Evolutionary conservation across 2,329 filamentous ascomycete genomes (phyloP).

Genomic region (Neurospora sp.): DNA sequence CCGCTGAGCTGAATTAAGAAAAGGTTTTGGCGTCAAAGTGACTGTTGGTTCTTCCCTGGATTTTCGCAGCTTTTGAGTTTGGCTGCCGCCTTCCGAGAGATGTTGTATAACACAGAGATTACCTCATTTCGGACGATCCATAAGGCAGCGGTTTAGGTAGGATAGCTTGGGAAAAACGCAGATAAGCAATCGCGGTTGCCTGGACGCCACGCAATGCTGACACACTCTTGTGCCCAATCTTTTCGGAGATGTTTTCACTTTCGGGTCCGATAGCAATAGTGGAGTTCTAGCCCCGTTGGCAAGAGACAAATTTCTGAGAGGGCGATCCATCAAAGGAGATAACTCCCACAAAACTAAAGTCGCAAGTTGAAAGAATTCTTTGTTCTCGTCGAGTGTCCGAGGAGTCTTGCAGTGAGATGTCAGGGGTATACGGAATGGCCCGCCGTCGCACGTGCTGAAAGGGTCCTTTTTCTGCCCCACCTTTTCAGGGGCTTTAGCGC

Average conservation of each 20-base stretch:
- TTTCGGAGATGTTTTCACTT: not conserved
- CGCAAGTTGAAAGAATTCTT: not conserved
- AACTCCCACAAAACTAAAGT: not conserved
- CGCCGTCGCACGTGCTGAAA: not conserved
- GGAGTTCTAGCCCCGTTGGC: not conserved
- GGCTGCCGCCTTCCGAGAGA: not conserved
- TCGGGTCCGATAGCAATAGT: not conserved
- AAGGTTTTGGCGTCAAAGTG: not conserved
- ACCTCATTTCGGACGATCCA: not conserved
- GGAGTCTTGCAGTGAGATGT: not conserved
- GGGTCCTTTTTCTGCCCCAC: not conserved
- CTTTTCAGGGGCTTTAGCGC: not conserved
- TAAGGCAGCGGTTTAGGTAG: not conserved
- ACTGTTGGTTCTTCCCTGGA: not conserved
- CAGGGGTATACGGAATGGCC: not conserved
- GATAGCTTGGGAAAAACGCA: too few relatives aligned
- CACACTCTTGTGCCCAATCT: not conserved
- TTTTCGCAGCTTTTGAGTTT: not conserved
- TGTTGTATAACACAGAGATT: not conserved
- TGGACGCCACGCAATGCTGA: not conserved
- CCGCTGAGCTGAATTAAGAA: not conserved
- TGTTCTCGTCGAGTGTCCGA: not conserved
- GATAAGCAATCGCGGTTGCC: not conserved
- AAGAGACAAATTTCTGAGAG: not conserved
- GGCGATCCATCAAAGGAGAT: not conserved